Conservation (phyloP, 176 grass and related monocot species). For the Alloteropsis semialata region DNA sequence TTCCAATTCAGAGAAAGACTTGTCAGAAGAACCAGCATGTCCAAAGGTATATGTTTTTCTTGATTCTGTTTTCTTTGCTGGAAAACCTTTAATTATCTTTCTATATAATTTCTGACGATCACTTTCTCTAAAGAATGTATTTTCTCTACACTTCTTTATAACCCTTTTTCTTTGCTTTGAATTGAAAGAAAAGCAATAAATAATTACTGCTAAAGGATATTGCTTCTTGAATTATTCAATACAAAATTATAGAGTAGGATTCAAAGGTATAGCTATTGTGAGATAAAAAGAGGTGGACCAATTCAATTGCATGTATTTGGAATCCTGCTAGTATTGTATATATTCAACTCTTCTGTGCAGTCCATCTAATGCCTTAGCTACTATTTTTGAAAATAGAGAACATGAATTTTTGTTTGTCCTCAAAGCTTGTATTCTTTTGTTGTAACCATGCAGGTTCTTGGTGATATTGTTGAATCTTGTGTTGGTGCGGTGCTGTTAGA, state of each 20-base stretch:
- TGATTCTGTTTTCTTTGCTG: not conserved
- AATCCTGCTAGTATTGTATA: not conserved
- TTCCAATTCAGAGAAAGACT: slow-evolving; percentile 65
- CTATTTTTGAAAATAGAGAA: slow-evolving; percentile 11
- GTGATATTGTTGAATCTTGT: slow-evolving; percentile 97
- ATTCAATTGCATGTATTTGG: slow-evolving; percentile 11
- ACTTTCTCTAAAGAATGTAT: not conserved
- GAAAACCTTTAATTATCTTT: not conserved
- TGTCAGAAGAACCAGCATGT: slow-evolving; percentile 79
- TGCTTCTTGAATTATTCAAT: slow-evolving; percentile 17
- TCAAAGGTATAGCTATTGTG: not conserved
- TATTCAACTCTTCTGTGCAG: slow-evolving; percentile 1
- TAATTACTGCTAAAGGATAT: not conserved
- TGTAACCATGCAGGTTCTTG: slow-evolving; percentile 69
- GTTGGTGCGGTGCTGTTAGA: slow-evolving; percentile 92
- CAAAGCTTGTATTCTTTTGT: slow-evolving; percentile 27
- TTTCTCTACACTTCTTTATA: not conserved
- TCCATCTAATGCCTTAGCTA: not conserved
- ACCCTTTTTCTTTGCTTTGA: not conserved
- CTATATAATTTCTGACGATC: not conserved
- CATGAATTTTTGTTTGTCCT: slow-evolving; percentile 24
- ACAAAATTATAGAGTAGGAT: not conserved
- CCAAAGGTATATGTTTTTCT: slow-evolving; percentile 64
- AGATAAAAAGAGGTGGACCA: not conserved
- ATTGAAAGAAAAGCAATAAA: not conserved